A percentile compares a stretch with the other conserved stretches of the same genome.
Conservation (phyloP, 2,329 filamentous ascomycete species). For the Colletotrichum destructivum region DNA sequence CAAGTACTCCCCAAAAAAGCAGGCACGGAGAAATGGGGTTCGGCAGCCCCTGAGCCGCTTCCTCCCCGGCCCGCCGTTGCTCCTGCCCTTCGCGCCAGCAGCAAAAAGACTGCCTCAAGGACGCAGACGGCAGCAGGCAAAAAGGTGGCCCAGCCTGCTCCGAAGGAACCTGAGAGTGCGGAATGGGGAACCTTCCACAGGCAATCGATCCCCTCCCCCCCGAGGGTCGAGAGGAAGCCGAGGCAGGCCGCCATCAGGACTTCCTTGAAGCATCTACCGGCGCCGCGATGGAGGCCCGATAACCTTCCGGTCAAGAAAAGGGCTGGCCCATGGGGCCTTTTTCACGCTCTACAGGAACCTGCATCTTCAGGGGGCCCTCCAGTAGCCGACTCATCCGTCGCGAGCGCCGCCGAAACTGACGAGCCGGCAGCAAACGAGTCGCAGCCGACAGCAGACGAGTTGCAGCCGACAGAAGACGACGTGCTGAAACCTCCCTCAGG, state of each 20-base stretch:
- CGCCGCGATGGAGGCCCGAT: slow-evolving; percentile 3
- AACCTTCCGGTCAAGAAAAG: background rate
- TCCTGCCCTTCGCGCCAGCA: background rate
- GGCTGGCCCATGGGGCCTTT: background rate
- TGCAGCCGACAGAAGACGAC: background rate
- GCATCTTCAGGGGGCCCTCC: background rate
- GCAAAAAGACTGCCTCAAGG: background rate
- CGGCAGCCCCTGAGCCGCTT: background rate
- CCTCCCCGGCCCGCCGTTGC: background rate
- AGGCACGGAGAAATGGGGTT: background rate
- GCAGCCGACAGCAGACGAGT: too few relatives aligned
- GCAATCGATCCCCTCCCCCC: background rate
- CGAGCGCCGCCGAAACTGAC: too few relatives aligned
- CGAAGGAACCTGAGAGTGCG: too few relatives aligned
- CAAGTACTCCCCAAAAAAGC: background rate
- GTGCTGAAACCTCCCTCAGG: too few relatives aligned
- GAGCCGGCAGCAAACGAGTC: background rate
- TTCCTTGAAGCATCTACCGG: background rate
- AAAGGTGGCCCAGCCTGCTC: background rate
- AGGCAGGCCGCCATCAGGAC: background rate
- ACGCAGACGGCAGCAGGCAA: background rate
- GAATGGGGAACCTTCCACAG: background rate
- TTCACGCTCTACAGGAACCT: too few relatives aligned
- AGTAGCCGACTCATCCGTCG: background rate
- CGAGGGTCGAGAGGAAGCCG: background rate